Percentiles rank a stretch among this genome's conserved stretches.
Evolutionary conservation across 2,329 filamentous ascomycete genomes (phyloP).

Genomic region (Diaporthe sp.): DNA sequence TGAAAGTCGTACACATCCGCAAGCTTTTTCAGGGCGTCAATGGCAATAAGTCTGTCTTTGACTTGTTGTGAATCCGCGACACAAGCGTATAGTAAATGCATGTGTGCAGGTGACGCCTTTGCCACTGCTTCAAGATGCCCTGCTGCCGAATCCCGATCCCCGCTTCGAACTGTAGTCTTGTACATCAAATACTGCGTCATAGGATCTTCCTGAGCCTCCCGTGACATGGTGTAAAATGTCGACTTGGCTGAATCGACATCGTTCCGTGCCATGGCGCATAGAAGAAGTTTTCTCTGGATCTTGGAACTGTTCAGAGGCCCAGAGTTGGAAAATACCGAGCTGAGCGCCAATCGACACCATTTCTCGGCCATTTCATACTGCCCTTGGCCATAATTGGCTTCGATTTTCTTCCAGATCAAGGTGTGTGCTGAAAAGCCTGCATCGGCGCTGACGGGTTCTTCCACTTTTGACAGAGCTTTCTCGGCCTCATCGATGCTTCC

Average conservation of each 20-base stretch:
- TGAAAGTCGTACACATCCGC: constrained; percentile 68
- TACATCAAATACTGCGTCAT: constrained; percentile 83
- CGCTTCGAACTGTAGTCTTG: constrained; percentile 74
- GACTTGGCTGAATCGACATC: constrained; percentile 68
- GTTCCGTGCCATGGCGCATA: constrained; percentile 74
- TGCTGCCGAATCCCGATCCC: constrained; percentile 70
- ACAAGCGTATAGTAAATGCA: constrained; percentile 82
- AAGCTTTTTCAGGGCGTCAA: constrained; percentile 71
- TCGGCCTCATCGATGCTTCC: constrained; percentile 47
- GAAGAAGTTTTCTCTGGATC: constrained; percentile 79
- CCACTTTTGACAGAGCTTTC: constrained; percentile 59
- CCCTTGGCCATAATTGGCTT: constrained; percentile 67
- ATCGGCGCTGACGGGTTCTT: constrained; percentile 66
- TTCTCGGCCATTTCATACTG: constrained; percentile 69
- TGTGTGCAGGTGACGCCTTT: constrained; percentile 63
- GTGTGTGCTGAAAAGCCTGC: constrained; percentile 78
- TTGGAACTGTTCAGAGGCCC: constrained; percentile 78
- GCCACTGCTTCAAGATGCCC: constrained; percentile 75
- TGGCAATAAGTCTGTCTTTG: constrained; percentile 72
- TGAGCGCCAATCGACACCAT: constrained; percentile 81
- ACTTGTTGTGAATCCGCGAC: constrained; percentile 80
- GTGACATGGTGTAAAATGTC: constrained; percentile 72
- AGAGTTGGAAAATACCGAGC: constrained; percentile 75
- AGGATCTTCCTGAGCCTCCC: constrained; percentile 69
- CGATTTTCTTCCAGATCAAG: constrained; percentile 85